Base-by-base conservation (phyloP, 148 eudicot species). In the Rhododendron williamsianum region DNA sequence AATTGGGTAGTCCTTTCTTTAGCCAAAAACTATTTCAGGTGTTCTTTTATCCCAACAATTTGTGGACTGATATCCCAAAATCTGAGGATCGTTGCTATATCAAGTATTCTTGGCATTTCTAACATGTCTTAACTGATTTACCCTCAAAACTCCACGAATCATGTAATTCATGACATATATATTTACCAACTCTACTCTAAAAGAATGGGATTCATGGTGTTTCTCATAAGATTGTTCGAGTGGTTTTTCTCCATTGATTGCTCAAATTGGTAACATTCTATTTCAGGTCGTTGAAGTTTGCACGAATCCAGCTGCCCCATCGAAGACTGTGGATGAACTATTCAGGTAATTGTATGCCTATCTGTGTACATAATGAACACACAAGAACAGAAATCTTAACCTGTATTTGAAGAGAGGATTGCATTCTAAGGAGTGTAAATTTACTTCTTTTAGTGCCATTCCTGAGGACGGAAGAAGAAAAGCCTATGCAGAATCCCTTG, bases 401-500 rank as follows among this genome's bases (percentile, higher is more conserved):
- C 3, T 33, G 23, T 23, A 52, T 23, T n/a, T n/a, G 51, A 77
- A 9, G 30, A 27, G 30, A 35, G 18, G 38, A 35, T 15, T 16
- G 21, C 23, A 6, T 30, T 2, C 4, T 54, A 54, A 65, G 19
- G 19, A 27, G 54, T 27, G 35, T 43, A 43, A 19, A 1, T 35
- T 9, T 38, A 41, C 54, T 36, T 3, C 60, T 71, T 86, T 35
- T 82, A 96, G 99, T 86, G 92, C 87, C 48, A 94, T 97, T 83
- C 98, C 99, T n/a, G 98, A 92, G 95, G 99, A 97, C 79, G 92
- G 92, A 63, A 91, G 99, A 91, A 91, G 99, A 89, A 88, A 94
- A 88, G 93, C 91, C n/a, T 97, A 93, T 36, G 90, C 94, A 35
- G 98, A 97, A 83, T 90, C 94, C 78, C 6, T 87, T 8, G 96